phyloP scores from a whole-genome alignment of 768 basidiomycete genomes.

The Trametes elegans region DNA sequence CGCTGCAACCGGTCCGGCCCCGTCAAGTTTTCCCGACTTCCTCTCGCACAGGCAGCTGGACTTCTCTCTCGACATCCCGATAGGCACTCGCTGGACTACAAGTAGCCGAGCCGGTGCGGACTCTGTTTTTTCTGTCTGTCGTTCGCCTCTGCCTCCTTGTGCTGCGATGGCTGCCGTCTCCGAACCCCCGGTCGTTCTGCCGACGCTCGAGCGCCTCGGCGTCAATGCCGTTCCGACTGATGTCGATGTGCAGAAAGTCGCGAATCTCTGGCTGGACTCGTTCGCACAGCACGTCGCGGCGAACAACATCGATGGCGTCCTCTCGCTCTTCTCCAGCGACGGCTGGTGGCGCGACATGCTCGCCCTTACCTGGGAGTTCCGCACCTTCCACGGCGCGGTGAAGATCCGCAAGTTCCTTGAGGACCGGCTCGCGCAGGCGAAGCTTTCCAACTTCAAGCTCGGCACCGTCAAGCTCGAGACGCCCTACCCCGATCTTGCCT shows the following conservation, averaged over 20 bases:
- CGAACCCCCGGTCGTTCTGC: conserved; percentile 20
- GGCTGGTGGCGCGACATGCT: conserved; percentile 34
- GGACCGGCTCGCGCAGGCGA: conserved; percentile 24
- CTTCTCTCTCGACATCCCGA: too few species aligned
- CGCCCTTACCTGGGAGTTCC: conserved; percentile 38
- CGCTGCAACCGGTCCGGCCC: too few species aligned
- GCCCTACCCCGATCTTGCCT: conserved; percentile 28
- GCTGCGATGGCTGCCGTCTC: too few species aligned
- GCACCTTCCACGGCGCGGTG: conserved; percentile 34
- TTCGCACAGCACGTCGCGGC: conserved; percentile 35
- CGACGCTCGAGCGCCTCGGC: conserved; percentile 30
- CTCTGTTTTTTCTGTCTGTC: too few species aligned
- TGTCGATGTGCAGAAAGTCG: conserved; percentile 37
- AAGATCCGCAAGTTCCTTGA: conserved; percentile 31
- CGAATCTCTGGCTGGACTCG: conserved; percentile 40
- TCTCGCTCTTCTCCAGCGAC: conserved; percentile 34
- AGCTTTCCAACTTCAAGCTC: conserved; percentile 21
- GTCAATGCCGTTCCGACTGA: conserved; percentile 23
- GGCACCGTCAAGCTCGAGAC: conserved; percentile 15
- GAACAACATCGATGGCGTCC: conserved; percentile 35
- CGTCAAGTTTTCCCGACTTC: too few species aligned
- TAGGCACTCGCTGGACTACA: too few species aligned
- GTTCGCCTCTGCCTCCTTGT: too few species aligned
- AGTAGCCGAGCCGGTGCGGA: too few species aligned
- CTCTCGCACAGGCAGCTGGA: too few species aligned